Evolutionary conservation across 441 rosid species (phyloP).

Genomic region (Bocquillonia castaneifolia): DNA sequence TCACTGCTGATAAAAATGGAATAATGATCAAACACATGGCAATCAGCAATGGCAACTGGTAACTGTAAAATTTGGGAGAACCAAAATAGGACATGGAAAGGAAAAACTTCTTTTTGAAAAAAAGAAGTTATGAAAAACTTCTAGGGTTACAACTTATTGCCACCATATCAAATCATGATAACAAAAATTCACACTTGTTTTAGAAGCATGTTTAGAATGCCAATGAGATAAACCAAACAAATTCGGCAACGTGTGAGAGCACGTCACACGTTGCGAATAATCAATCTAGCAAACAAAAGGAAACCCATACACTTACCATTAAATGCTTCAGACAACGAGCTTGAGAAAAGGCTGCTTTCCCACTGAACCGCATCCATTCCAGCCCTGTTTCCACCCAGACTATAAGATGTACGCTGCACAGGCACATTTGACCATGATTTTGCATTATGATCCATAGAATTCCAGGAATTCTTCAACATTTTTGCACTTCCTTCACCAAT

Average conservation of each 20-base stretch:
- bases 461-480: slow-evolving; percentile 30
- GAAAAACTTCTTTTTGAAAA: too few relatives aligned
- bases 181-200: neutral
- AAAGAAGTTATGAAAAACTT: neutral
- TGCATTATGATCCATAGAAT: slow-evolving; percentile 32
- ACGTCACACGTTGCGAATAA: neutral
- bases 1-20: slow-evolving; percentile 43
- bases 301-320: slow-evolving; percentile 50
- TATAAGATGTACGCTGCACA: slow-evolving; percentile 27
- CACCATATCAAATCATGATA: neutral
- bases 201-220: neutral
- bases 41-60: neutral
- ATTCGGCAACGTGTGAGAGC: neutral
- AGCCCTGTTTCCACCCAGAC: slow-evolving; percentile 28
- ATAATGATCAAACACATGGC: slow-evolving; percentile 17
- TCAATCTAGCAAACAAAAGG: neutral
- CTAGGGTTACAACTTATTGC: neutral
- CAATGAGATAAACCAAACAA: neutral
- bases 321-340: slow-evolving; percentile 60
- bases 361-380: slow-evolving; percentile 32
- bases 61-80: slow-evolving; percentile 1
- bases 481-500: slow-evolving; percentile 33
- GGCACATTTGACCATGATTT: slow-evolving; percentile 34
- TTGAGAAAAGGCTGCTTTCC: slow-evolving; percentile 70
- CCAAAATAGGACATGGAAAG: slow-evolving; percentile 1